Base-by-base conservation (phyloP, 345 rosid species). In the Boechera retrofracta region DNA sequence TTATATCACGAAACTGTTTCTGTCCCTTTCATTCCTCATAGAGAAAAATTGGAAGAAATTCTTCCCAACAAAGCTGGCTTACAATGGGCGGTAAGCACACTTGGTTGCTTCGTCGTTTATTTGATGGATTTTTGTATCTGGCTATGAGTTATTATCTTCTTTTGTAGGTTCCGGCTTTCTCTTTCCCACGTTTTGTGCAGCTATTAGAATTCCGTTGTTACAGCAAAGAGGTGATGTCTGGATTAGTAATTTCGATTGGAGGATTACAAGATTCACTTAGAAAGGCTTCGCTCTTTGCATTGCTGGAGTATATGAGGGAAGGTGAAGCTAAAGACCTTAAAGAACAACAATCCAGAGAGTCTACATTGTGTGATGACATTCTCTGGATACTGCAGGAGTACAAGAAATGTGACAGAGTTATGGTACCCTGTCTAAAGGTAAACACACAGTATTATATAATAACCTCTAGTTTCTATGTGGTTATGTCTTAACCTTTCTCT, bases 261-360 rank as follows among this genome's bases (percentile, higher is more conserved):
- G 99, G 98, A 26, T 81, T 95, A 85, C 98, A 92, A 92, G 90
- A 92, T 38, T 92, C 94, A 38, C 85, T 92, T 77, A 80, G 87
- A 76, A 86, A 88, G 76, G 87, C 86, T 58, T 88, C 99, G 1
- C 64, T 88, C 65, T 81, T 84, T 9, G 92, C 97, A 31, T 82
- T 92, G 67, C 49, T 88, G 81, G 90, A 88, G 73, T 91, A 89
- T 85, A 88, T 92, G 79, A 29, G 36, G 59, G 84, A 85, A 10
- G 81, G 57, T 69, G 87, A 84, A 82, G 76, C 76, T 64, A 77
- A 79, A 72, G 86, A 82, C 44, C 44, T 49, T 3, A 57, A 80
- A 41, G 83, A 77, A 73, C 80, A 78, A 69, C 83, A 52, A 75
- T 73, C 83, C 42, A 84, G 85, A 83, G 88, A 86, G 66, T 72